Evolutionary conservation across 1,284 basidiomycete genomes (phyloP).

Genomic region (Ustilago cynodontis): DNA sequence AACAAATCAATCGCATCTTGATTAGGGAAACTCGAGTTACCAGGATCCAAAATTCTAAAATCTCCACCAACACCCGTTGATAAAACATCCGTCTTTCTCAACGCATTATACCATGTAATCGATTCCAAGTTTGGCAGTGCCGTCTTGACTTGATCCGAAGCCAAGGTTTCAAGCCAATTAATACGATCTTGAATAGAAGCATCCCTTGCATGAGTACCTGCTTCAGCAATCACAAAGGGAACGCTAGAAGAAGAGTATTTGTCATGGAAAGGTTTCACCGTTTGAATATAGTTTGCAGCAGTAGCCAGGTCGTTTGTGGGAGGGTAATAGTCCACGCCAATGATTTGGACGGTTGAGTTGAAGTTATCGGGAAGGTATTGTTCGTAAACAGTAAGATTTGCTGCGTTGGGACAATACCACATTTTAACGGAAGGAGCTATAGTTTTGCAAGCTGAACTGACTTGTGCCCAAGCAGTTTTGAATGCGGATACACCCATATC

Average conservation of each 20-base stretch:
- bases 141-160: conserved; percentile 47
- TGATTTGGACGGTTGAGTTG: conserved; percentile 49
- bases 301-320: conserved; percentile 46
- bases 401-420: conserved; percentile 59
- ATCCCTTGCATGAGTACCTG: conserved; percentile 48
- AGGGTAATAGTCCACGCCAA: conserved; percentile 70
- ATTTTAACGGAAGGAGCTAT: conserved; percentile 69
- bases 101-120: conserved; percentile 69
- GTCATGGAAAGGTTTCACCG: conserved; percentile 70
- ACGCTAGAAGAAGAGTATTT: conserved; percentile 50
- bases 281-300: conserved; percentile 54
- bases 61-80: conserved; percentile 47
- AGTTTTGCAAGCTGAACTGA: conserved; percentile 59
- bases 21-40: conserved; percentile 44
- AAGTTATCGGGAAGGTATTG: conserved; percentile 52
- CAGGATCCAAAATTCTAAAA: conserved; percentile 44
- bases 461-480: conserved; percentile 69
- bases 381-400: conserved; percentile 38
- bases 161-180: conserved; percentile 62
- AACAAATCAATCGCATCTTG: conserved; percentile 21
- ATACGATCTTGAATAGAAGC: conserved; percentile 50
- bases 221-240: conserved; percentile 71
- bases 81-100: conserved; percentile 38
- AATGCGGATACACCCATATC: conserved; percentile 64
- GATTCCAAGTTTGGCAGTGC: conserved; percentile 64